Conservation (phyloP, 1,284 basidiomycete genomes). For the Peniophora sp. region DNA sequence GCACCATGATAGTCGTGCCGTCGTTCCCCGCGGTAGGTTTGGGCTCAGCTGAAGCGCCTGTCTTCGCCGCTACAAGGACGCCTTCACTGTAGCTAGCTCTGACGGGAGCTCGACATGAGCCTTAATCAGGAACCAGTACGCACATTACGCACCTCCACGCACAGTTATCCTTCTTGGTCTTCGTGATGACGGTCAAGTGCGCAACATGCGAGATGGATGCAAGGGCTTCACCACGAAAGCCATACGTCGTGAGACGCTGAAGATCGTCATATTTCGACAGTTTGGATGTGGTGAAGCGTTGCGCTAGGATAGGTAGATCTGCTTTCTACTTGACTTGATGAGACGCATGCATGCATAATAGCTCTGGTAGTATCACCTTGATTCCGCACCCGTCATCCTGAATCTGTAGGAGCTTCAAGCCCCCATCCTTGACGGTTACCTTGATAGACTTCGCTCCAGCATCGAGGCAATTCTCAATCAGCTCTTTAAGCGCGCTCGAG, state of each 20-base stretch:
- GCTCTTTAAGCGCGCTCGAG: constrained; percentile 92
- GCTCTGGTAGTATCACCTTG: constrained; percentile 40
- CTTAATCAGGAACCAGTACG: constrained; percentile 3
- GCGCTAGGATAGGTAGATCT: constrained; percentile 88
- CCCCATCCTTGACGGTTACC: constrained; percentile 90
- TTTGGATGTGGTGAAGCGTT: constrained; percentile 96
- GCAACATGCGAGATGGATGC: constrained; percentile 96
- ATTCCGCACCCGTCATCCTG: constrained; percentile 97
- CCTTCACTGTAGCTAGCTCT: constrained; percentile 83
- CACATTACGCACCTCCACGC: constrained; percentile 77
- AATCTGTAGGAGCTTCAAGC: constrained; percentile 92
- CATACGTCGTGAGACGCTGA: constrained; percentile 83
- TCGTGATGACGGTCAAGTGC: constrained; percentile 83
- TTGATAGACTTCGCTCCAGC: constrained; percentile 86
- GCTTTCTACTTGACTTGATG: constrained; percentile 29
- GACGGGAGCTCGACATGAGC: not conserved
- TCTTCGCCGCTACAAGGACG: constrained; percentile 56
- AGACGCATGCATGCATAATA: not conserved
- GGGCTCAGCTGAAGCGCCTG: constrained; percentile 65
- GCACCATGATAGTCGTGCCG: constrained; percentile 83
- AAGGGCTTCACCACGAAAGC: constrained; percentile 95
- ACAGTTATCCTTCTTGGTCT: constrained; percentile 72
- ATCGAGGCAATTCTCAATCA: constrained; percentile 93
- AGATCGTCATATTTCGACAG: constrained; percentile 84
- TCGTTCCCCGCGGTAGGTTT: constrained; percentile 92